A percentile compares a stretch with the other conserved stretches of the same genome.
phyloP scores from a whole-genome alignment of 2,329 filamentous ascomycete genomes.

The Aspergillus sp. region DNA sequence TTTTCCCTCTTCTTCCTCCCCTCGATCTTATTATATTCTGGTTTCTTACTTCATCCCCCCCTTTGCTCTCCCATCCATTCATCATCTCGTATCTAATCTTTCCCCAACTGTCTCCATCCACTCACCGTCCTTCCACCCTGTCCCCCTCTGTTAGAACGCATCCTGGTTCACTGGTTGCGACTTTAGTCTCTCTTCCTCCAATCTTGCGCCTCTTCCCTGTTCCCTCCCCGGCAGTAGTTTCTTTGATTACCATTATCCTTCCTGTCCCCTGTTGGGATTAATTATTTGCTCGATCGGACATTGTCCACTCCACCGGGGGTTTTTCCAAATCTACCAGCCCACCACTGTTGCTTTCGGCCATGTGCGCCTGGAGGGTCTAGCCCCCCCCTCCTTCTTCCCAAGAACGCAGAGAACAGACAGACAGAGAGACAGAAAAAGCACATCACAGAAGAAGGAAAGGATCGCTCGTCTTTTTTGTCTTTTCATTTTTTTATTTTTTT shows the following conservation, averaged over 20 bases:
- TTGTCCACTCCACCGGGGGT: background rate
- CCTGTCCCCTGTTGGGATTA: background rate
- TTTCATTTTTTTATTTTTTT: background rate
- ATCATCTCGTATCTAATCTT: background rate
- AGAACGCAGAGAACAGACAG: background rate
- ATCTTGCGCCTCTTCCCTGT: constrained; percentile 1
- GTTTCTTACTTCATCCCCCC: background rate
- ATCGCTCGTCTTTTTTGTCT: constrained; percentile 1
- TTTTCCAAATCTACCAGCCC: background rate
- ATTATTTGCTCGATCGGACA: background rate
- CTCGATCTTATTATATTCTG: background rate
- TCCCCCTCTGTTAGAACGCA: background rate
- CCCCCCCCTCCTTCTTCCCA: constrained; percentile 11
- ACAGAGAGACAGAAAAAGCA: background rate
- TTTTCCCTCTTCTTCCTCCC: background rate
- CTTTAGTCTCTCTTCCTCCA: background rate
- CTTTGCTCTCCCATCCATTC: background rate
- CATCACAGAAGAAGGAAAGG: background rate
- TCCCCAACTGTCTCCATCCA: background rate
- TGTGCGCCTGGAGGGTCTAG: constrained; percentile 29
- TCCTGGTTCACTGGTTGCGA: too few relatives aligned
- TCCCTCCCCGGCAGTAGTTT: background rate
- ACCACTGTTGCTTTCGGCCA: constrained; percentile 14
- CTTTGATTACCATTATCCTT: background rate
- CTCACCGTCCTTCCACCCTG: constrained; percentile 7